Evolutionary conservation across 441 rosid species (phyloP), one percentile per base, ranked within the genome.

Genomic region (Viola pubescens): DNA sequence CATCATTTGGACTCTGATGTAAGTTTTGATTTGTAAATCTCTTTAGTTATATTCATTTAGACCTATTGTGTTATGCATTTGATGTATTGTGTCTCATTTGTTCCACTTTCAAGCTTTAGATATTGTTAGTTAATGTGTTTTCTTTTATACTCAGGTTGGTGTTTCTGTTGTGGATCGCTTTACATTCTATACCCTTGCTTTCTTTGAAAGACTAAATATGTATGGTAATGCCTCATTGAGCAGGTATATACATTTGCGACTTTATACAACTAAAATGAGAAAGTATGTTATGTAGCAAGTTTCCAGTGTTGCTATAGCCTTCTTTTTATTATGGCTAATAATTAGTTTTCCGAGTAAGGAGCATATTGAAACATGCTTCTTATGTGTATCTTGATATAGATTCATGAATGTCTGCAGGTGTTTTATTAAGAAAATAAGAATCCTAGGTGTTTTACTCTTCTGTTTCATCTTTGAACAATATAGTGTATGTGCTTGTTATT

Each of bases 1-100:
- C 97, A 94, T 82, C 97, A 88, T 78, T 75, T 94, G 70, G 96
- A 90, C 72, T 83, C 97, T 55, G 96, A 94, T 83, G 95, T 85
- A 83, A 82, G 94, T 69, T 44, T 50, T 7, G 37, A 64, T 45
- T 46, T 42, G 49, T 48, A n/a, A 45, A 46, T 54, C 61, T 56
- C 43, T 10, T 40, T 49, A 56, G 37, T 16, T 26, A 8, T 13
- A 6, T 7, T 48, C 10, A 4, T 47, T 8, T 58, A 16, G 46
- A 14, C 16, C 37, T 4, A 19, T 19, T 37, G 11, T 5, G 56
- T 19, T 52, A 48, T 9, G 56, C 52, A 40, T 46, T 13, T 4
- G n/a, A 46, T 46, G 50, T 46, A 37, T 38, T 37, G 43, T 4
- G 51, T 61, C 50, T 66, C 34, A 41, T 11, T 37, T 66, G 9